Conservation (phyloP, 2,329 filamentous ascomycete species). For the Orbilia ellipsospora region DNA sequence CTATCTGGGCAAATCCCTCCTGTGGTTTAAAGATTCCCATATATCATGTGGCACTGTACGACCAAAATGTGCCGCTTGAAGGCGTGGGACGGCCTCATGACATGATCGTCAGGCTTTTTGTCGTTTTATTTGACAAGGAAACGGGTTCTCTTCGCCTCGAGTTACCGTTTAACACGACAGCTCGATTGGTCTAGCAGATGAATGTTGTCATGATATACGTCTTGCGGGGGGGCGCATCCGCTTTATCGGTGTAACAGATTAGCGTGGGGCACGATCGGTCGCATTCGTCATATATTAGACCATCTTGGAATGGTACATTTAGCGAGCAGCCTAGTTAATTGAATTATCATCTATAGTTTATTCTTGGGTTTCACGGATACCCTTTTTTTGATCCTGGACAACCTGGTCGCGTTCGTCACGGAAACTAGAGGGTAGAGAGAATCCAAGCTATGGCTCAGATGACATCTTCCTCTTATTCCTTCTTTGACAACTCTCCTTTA, state of each 20-base stretch:
- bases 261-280: conserved; percentile 21
- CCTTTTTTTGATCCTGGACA: neutral
- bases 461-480: conserved; percentile 51
- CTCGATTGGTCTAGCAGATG: conserved; percentile 30
- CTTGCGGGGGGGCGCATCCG: conserved; percentile 37
- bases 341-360: conserved; percentile 17
- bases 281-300: conserved; percentile 12
- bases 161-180: conserved; percentile 47
- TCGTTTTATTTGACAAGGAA: neutral
- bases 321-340: conserved; percentile 34
- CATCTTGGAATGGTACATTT: conserved; percentile 5
- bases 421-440: neutral
- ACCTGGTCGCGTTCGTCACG: conserved; percentile 6
- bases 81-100: conserved; percentile 30
- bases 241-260: conserved; percentile 45
- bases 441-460: conserved; percentile 46
- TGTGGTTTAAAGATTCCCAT: conserved; percentile 40
- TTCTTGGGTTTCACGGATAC: conserved; percentile 10
- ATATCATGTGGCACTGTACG: conserved; percentile 33
- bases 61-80: conserved; percentile 5
- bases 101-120: conserved; percentile 42
- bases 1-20: conserved; percentile 13
- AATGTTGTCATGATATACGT: conserved; percentile 46
- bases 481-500: conserved; percentile 54
- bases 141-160: conserved; percentile 1